Evolutionary conservation across 257 asterid genomes (phyloP).

Genomic region (Solanum okadae): DNA sequence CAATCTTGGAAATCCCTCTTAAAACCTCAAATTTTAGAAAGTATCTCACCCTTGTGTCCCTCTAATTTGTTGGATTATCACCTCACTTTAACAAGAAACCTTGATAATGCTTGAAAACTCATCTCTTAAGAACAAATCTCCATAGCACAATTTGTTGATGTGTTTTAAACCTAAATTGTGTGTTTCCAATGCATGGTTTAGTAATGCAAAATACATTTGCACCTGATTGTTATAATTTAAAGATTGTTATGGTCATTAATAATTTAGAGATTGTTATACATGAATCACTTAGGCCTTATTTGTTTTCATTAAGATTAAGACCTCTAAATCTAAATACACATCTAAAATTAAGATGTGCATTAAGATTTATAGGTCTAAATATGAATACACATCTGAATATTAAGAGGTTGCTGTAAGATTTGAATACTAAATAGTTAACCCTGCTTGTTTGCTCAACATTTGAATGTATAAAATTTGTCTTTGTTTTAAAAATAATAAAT

Average conservation of each 20-base stretch:
- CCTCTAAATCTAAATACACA: neutral
- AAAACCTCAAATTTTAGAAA: neutral
- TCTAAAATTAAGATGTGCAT: neutral
- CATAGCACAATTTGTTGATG: neutral
- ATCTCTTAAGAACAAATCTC: neutral
- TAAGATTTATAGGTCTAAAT: neutral
- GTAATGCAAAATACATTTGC: neutral
- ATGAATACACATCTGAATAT: neutral
- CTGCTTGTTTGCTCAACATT: no score
- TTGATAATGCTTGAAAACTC: neutral
- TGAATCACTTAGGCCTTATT: neutral
- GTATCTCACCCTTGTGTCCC: neutral
- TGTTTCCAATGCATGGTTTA: neutral
- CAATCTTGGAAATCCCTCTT: neutral
- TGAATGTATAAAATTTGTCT: no score
- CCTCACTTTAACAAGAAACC: neutral
- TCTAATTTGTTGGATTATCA: neutral
- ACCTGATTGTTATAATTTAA: neutral
- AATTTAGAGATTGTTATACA: neutral
- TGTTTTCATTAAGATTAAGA: neutral
- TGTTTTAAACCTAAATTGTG: neutral
- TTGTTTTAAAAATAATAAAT: neutral
- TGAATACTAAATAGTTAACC: neutral
- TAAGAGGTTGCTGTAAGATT: neutral
- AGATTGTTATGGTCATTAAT: neutral